phyloP scores from a whole-genome alignment of 331 rosid species.

The Stylosanthes scabra region DNA sequence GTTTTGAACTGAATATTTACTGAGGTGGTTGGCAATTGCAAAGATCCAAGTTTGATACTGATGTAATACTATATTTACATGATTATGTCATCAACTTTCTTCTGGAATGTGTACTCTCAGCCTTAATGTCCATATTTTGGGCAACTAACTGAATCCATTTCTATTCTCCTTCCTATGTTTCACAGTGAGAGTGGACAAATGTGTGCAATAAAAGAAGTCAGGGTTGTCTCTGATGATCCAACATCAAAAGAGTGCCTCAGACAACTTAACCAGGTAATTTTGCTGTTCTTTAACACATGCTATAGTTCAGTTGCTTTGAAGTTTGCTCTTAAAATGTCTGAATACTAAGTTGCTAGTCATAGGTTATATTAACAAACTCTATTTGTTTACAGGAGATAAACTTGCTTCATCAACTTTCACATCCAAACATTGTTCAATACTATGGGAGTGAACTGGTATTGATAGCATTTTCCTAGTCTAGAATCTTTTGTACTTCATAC shows the following conservation, averaged over 20 bases:
- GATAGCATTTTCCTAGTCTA: constrained; percentile 21
- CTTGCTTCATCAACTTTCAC: constrained; percentile 84
- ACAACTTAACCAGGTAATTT: constrained; percentile 86
- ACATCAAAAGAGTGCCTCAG: constrained; percentile 83
- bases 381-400: constrained; percentile 78
- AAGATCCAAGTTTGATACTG: not conserved
- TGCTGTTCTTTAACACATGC: constrained; percentile 10
- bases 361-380: constrained; percentile 16
- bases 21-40: not conserved
- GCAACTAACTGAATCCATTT: constrained; percentile 30
- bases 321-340: constrained; percentile 22
- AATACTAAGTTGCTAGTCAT: constrained; percentile 17
- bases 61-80: not conserved
- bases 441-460: constrained; percentile 92
- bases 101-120: constrained; percentile 13
- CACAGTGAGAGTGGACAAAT: constrained; percentile 91
- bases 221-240: constrained; percentile 75
- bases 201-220: constrained; percentile 97
- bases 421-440: constrained; percentile 90
- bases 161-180: constrained; percentile 30
- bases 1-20: constrained; percentile 25
- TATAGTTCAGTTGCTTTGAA: constrained; percentile 24
- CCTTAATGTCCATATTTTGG: constrained; percentile 22
- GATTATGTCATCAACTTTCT: constrained; percentile 12
- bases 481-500: not conserved